Evolutionary conservation across 2,329 filamentous ascomycete species (phyloP).

Genomic region (Chrysosporium keratinophilum): DNA sequence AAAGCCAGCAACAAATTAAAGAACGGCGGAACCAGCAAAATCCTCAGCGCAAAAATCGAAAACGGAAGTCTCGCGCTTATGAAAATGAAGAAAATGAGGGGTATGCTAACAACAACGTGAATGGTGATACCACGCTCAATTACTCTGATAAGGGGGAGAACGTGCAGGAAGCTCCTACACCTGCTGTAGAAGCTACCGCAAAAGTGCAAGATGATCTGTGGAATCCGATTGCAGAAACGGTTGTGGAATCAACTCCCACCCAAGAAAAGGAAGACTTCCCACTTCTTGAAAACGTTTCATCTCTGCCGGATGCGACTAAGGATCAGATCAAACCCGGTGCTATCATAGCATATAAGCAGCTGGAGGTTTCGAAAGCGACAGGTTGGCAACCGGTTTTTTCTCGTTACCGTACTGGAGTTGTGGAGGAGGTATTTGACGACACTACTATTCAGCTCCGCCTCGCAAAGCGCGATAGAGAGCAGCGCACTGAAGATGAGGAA

Average conservation of each 20-base stretch:
- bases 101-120: neutral
- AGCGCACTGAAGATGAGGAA: slow-evolving; percentile 43
- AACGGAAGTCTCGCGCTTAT: slow-evolving; percentile 41
- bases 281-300: slow-evolving; percentile 51
- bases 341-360: slow-evolving; percentile 39
- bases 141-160: slow-evolving; percentile 8
- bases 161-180: neutral
- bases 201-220: neutral
- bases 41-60: slow-evolving; percentile 35
- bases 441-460: slow-evolving; percentile 52
- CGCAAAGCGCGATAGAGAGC: slow-evolving; percentile 56
- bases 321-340: slow-evolving; percentile 28
- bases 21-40: slow-evolving; percentile 26
- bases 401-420: slow-evolving; percentile 54
- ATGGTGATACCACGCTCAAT: slow-evolving; percentile 8
- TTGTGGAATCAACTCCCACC: neutral
- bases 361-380: slow-evolving; percentile 39
- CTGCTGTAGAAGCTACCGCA: neutral
- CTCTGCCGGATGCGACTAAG: slow-evolving; percentile 41
- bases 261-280: slow-evolving; percentile 40
- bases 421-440: slow-evolving; percentile 48
- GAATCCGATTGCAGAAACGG: neutral
- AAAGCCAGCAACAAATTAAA: slow-evolving; percentile 47
- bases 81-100: slow-evolving; percentile 16
- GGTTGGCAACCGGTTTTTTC: slow-evolving; percentile 40